A percentile compares a stretch with the other conserved stretches of the same genome.
These are phyloP conservation scores for Dorcoceras hygrometricum DNA, from an alignment of 257 asterid species.

Conservation along the genomic window DNA sequence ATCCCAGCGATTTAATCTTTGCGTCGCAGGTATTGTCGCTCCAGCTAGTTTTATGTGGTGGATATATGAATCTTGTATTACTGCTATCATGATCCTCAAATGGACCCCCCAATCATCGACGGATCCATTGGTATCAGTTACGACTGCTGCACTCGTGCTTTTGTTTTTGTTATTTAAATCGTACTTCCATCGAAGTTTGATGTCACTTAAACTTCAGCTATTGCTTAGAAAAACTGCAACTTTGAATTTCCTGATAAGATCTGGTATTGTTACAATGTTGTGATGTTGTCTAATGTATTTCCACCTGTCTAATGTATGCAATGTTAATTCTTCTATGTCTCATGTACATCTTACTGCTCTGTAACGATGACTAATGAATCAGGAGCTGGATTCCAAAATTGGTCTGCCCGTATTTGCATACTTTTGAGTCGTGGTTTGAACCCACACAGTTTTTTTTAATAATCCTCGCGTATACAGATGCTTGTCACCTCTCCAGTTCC, in stretches of 20 bases:
- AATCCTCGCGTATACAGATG: background rate
- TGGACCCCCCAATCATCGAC: constrained; percentile 19
- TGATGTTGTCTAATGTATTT: constrained; percentile 1
- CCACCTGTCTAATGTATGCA: background rate
- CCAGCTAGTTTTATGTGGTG: background rate
- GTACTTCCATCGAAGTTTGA: constrained; percentile 11
- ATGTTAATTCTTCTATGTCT: constrained; percentile 6
- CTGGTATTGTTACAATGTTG: constrained; percentile 15
- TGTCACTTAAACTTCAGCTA: constrained; percentile 2
- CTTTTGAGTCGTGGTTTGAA: background rate
- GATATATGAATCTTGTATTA: constrained; percentile 21
- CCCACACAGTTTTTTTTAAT: background rate
- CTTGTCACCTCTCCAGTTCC: background rate
- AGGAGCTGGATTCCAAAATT: constrained; percentile 5
- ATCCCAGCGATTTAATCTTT: background rate
- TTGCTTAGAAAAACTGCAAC: constrained; percentile 14
- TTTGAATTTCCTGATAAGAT: constrained; percentile 18
- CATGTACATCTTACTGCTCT: background rate
- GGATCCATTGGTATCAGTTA: constrained; percentile 23
- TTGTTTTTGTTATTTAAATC: background rate
- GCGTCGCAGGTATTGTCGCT: background rate
- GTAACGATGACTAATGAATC: background rate
- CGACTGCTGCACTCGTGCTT: constrained; percentile 2
- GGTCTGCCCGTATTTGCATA: background rate
- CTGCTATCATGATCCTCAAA: constrained; percentile 13